phyloP scores from a whole-genome alignment of 345 rosid species.

The Hevea brasiliensis region DNA sequence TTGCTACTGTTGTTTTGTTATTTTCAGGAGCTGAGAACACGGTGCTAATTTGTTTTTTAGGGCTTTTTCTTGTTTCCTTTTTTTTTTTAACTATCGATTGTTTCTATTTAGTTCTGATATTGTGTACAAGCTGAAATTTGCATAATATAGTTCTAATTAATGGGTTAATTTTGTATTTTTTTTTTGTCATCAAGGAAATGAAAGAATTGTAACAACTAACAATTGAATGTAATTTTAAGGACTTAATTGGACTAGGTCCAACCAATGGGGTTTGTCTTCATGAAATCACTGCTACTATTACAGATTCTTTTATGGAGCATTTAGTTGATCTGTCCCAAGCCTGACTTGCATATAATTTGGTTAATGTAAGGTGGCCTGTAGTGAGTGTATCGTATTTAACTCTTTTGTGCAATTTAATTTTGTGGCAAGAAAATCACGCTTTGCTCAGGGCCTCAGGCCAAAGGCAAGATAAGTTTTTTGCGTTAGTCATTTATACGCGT shows the following conservation, averaged over 20 bases:
- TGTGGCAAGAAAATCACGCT: not conserved
- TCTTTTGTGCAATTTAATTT: not conserved
- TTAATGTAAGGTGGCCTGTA: not conserved
- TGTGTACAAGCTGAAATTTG: not conserved
- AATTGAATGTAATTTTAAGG: too few relatives aligned
- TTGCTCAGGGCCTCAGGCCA: not conserved
- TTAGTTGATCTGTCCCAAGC: not conserved
- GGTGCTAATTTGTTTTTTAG: not conserved
- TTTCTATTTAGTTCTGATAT: not conserved
- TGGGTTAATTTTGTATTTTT: not conserved
- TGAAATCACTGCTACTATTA: too few relatives aligned
- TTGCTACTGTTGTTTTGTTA: not conserved
- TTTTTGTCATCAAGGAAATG: too few relatives aligned
- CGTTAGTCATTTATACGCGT: not conserved
- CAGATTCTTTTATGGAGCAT: not conserved
- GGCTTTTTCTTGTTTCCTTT: not conserved
- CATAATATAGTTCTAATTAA: not conserved
- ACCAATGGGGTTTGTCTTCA: too few relatives aligned
- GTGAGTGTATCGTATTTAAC: too few relatives aligned
- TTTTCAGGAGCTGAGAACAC: conserved; percentile 18
- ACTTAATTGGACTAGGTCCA: too few relatives aligned
- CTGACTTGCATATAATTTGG: not conserved
- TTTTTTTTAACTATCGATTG: too few relatives aligned
- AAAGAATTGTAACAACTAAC: too few relatives aligned
- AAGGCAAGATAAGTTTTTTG: not conserved